Evolutionary conservation across 1,139 yeast genomes (phyloP), one percentile per base, ranked within the genome.

Genomic region (Schizosaccharomyces versatilis): DNA sequence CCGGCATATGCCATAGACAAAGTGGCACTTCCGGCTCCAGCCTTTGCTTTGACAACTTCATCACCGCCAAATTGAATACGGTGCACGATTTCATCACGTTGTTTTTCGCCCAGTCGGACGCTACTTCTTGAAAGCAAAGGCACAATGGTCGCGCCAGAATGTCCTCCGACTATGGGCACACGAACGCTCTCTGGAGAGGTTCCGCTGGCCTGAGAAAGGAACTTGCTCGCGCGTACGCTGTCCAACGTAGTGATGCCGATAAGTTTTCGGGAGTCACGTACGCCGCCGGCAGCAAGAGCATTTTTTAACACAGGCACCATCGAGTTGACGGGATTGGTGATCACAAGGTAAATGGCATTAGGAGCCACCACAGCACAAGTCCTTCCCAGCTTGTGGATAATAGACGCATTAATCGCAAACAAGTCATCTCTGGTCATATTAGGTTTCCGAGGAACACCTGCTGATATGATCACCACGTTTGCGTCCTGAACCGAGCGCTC

Each of bases 51-150:
- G 68, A 90, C 97, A 63, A 90, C 97, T 74, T 88, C 97, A 68
- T 88, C 97, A 76, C 97, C 97, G 71, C 96, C 97, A 65, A 86
- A 88, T 74, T 88, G 97, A 67, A 88, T 90, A 75, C 97, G 81
- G 77, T 85, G 78, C 69, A 85, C 78, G 68, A 88, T 77, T 58
- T 79, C 80, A 62, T 84, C 84, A 63, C 73, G 71, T n/a, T 36
- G 12, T 19, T n/a, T 17, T 60, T 76, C 79, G 53, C 62, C 67
- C 63, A 74, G 73, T 62, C 78, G 70, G 65, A 80, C 68, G 64
- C 67, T 66, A 62, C 84, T 73, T 69, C 78, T 81, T 56, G 95
- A 84, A 68, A 88, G 74, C 71, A 90, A 76, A 66, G 98, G 97
- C 58, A 88, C 95, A 71, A 90, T 90, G 69, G 98, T 90, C 69